phyloP scores from a whole-genome alignment of 1,284 basidiomycete species.

The Rhodotorula sp. region DNA sequence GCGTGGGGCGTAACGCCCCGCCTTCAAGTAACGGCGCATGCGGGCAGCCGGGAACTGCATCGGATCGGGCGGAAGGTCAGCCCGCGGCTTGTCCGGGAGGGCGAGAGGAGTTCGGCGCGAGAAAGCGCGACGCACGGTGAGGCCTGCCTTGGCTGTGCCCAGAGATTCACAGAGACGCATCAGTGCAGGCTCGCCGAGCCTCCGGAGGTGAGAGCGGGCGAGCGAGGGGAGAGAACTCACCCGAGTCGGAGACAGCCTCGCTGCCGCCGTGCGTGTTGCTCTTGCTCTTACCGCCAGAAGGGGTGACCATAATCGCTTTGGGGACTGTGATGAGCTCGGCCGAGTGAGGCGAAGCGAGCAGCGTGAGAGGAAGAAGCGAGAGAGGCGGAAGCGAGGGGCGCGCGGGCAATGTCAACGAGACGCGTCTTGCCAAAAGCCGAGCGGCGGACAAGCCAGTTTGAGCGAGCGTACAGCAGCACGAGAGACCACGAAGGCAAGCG shows the following conservation, averaged over 20 bases:
- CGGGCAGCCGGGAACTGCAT: conserved; percentile 81
- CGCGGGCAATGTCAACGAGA: neutral
- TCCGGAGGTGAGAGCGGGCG: neutral
- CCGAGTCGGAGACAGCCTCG: neutral
- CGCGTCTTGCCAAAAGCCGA: too few relatives aligned
- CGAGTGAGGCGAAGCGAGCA: neutral
- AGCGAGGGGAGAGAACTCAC: neutral
- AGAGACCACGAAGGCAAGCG: too few relatives aligned
- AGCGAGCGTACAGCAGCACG: neutral
- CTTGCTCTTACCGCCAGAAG: neutral
- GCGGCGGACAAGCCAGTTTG: neutral
- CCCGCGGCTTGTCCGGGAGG: neutral
- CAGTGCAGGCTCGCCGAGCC: neutral
- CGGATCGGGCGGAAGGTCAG: neutral
- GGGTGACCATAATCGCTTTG: neutral
- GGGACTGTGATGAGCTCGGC: neutral
- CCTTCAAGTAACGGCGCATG: conserved; percentile 89
- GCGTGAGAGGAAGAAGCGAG: neutral
- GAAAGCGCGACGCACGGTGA: neutral
- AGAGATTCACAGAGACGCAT: neutral
- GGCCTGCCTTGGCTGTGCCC: conserved; percentile 1
- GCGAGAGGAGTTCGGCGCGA: too few relatives aligned
- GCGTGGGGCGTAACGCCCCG: conserved; percentile 54
- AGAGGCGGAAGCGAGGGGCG: neutral
- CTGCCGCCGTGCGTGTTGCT: too few relatives aligned